Evolutionary conservation across 805 yeast species (phyloP).

Genomic region (Myxozyma neglecta): DNA sequence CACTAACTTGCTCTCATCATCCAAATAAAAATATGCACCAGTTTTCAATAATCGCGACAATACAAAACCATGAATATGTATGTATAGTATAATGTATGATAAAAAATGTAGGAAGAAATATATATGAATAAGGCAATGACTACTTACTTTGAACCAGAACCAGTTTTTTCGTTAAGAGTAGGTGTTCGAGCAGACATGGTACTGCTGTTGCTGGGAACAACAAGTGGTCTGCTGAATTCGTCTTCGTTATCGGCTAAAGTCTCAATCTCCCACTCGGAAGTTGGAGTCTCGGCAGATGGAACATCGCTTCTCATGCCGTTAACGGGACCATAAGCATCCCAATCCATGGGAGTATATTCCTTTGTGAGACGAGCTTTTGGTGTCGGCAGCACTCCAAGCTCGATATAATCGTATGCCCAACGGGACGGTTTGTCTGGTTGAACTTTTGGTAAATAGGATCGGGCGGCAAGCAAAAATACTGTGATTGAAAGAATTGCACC

Average conservation of each 20-base stretch:
- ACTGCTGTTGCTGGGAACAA: background rate
- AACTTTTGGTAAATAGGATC: conserved; percentile 58
- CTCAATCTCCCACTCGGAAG: conserved; percentile 27
- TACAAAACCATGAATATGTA: background rate
- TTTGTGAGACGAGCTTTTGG: conserved; percentile 26
- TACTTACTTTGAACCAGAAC: background rate
- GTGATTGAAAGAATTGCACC: conserved; percentile 81
- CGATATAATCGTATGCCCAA: conserved; percentile 47
- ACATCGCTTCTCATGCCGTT: conserved; percentile 1
- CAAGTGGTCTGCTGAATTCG: conserved; percentile 18
- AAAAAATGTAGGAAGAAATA: no score
- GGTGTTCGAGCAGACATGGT: background rate
- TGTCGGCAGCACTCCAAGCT: conserved; percentile 29
- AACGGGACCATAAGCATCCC: conserved; percentile 17
- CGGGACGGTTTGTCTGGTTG: conserved; percentile 44
- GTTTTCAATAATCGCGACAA: no score
- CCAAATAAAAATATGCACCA: no score
- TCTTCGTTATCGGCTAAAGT: conserved; percentile 26
- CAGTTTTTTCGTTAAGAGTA: background rate
- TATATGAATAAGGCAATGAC: background rate
- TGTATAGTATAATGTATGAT: no score
- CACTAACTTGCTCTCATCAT: background rate
- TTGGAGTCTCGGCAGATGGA: conserved; percentile 6
- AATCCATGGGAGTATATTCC: conserved; percentile 25
- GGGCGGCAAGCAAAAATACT: conserved; percentile 68